phyloP scores from a whole-genome alignment of 2,329 filamentous ascomycete species.

The Purpureocillium takamizusanense region DNA sequence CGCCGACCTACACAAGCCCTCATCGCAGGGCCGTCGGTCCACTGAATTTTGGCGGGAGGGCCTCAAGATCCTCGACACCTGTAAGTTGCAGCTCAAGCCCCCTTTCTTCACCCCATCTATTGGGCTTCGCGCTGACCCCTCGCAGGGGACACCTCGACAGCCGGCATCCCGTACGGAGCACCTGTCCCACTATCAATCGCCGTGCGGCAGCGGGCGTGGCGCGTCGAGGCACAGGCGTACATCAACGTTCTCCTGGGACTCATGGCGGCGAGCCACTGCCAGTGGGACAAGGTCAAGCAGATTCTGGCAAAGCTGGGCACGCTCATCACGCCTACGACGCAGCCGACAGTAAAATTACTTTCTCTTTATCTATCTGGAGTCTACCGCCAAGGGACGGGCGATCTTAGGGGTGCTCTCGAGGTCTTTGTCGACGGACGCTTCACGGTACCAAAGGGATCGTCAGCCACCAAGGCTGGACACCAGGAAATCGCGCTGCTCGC shows the following conservation, averaged over 20 bases:
- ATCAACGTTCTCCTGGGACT: constrained; percentile 64
- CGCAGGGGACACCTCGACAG: constrained; percentile 24
- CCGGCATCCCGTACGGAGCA: constrained; percentile 26
- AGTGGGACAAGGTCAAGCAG: constrained; percentile 57
- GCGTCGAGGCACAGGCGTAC: constrained; percentile 56
- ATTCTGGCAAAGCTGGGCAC: constrained; percentile 44
- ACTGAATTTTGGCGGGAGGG: constrained; percentile 33
- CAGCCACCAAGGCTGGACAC: constrained; percentile 40
- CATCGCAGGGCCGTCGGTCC: constrained; percentile 21
- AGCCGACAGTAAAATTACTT: constrained; percentile 36
- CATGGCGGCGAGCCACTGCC: constrained; percentile 58
- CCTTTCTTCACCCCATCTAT: neutral
- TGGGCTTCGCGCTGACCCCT: neutral
- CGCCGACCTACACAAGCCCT: constrained; percentile 29
- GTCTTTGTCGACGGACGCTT: constrained; percentile 58
- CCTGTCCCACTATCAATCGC: constrained; percentile 48
- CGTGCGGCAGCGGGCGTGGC: constrained; percentile 53
- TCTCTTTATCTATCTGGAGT: constrained; percentile 66
- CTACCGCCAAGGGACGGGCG: constrained; percentile 67
- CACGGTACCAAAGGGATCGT: constrained; percentile 25
- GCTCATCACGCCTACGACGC: constrained; percentile 29
- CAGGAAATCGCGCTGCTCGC: constrained; percentile 59
- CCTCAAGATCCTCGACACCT: constrained; percentile 37
- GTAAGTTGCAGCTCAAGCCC: constrained; percentile 18
- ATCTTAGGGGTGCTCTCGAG: constrained; percentile 57